These are phyloP conservation scores for Phytophthora litchii DNA, from an alignment of 352 stramenopile species.

Conservation along the genomic window DNA sequence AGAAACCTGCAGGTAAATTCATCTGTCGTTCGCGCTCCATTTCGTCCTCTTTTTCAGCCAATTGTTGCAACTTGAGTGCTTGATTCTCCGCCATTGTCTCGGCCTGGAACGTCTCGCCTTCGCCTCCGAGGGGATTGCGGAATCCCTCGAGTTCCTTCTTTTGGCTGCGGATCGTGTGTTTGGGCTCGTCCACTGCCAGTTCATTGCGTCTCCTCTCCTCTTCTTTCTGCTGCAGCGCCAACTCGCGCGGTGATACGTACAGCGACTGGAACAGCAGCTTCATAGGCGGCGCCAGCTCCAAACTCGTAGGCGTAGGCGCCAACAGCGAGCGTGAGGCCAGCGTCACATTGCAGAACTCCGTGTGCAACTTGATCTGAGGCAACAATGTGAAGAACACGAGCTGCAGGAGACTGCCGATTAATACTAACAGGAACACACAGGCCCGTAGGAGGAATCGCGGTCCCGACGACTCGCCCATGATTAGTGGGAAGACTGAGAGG, in stretches of 20 bases:
- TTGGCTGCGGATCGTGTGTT: constrained; percentile 23
- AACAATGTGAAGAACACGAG: constrained; percentile 77
- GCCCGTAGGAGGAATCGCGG: constrained; percentile 67
- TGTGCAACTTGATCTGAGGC: constrained; percentile 66
- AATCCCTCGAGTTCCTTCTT: constrained; percentile 22
- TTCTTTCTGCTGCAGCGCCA: constrained; percentile 51
- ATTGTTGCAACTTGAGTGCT: constrained; percentile 9
- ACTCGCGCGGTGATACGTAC: constrained; percentile 67
- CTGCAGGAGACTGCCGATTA: constrained; percentile 77
- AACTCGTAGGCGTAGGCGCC: constrained; percentile 41
- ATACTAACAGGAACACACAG: constrained; percentile 74
- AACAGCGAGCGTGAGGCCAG: constrained; percentile 51
- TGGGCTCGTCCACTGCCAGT: constrained; percentile 26
- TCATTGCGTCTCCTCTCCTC: constrained; percentile 45
- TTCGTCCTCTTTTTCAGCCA: constrained; percentile 16
- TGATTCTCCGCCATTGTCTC: constrained; percentile 25
- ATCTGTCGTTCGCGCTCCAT: constrained; percentile 33
- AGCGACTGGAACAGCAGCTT: constrained; percentile 80
- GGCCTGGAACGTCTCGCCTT: constrained; percentile 25
- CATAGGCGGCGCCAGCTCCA: constrained; percentile 63
- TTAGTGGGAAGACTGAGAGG: constrained; percentile 19
- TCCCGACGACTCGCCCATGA: constrained; percentile 52
- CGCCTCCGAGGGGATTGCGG: constrained; percentile 10
- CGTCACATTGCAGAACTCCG: constrained; percentile 67
- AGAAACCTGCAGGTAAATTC: constrained; percentile 59